Evolutionary conservation across 495 filamentous ascomycete species (phyloP).

Genomic region (Tirmania nivea): DNA sequence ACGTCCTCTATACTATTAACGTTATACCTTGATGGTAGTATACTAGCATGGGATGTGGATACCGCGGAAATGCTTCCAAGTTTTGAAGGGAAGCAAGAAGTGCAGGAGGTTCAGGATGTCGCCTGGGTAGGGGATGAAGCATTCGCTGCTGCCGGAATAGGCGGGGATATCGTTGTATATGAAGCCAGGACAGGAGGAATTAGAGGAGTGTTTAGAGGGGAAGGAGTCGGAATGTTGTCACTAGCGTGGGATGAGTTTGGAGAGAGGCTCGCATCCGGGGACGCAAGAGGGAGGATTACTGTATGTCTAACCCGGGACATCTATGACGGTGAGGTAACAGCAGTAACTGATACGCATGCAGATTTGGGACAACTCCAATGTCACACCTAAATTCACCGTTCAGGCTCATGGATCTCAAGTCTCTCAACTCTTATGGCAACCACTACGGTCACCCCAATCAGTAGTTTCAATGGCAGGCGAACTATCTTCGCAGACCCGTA

Average conservation of each 20-base stretch:
- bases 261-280: conserved; percentile 16
- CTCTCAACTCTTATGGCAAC: neutral
- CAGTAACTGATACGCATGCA: neutral
- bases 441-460: neutral
- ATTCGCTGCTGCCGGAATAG: conserved; percentile 34
- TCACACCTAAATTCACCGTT: neutral
- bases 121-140: conserved; percentile 36
- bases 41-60: conserved; percentile 29
- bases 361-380: neutral
- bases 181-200: conserved; percentile 6
- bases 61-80: conserved; percentile 23
- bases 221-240: conserved; percentile 11
- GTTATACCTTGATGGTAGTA: conserved; percentile 30
- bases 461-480: neutral
- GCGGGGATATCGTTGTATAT: conserved; percentile 12
- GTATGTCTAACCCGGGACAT: neutral
- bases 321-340: too few relatives aligned
- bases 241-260: conserved; percentile 15
- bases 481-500: neutral
- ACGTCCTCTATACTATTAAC: conserved; percentile 31
- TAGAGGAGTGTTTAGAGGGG: conserved; percentile 1
- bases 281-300: neutral
- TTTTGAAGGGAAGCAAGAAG: conserved; percentile 26
- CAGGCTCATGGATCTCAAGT: neutral
- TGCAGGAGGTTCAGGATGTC: conserved; percentile 31